Evolutionary conservation across 78 protist genomes (phyloP), one percentile per base, ranked within the genome.

Genomic region (Dictyostelium intermedium): DNA sequence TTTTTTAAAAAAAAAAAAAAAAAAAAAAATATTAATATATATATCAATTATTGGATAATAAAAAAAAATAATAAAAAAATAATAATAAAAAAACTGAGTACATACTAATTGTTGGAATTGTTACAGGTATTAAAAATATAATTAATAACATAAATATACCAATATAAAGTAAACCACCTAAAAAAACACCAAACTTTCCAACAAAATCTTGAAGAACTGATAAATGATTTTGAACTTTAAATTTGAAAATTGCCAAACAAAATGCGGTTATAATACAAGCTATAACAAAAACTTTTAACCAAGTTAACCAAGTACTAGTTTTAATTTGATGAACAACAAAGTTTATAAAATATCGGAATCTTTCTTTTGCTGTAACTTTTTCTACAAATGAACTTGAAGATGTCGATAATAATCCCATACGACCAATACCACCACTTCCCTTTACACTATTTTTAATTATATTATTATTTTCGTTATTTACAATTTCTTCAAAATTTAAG

Each of bases 31-130:
- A 30, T 30, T n/a, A 79, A n/a, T 27, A 34, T 35, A 63, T 18
- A 87, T 30, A 8, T 61, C 8, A 61, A 10, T 61, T 8, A 60
- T n/a, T n/a, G n/a, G n/a, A n/a, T n/a, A 60, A 23, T 7, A 1
- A 60, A 23, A 32, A 20, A 82, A 35, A 61, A 43, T 74, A 41
- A 41, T 74, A n/a, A 41, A 35, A 13, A 6, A 27, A 3, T 5
- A 18, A 20, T 74, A 30, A 14, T 61, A 82, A 6, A 16, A 53
- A 16, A 20, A 53, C 3, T 8, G 6, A 20, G 14, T 20, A 87
- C 93, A 10, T 89, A 89, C 94, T 25, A 69, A 89, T 89, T 41
- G 94, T 89, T 13, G 94, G 94, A 30, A 89, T 81, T 34, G 94
- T 89, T 30, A 89, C 94, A 8, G 94, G 94, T 23, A 89, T 61